Evolutionary conservation across 305 asterid species (phyloP).

Genomic region (Solanum hybrid): DNA sequence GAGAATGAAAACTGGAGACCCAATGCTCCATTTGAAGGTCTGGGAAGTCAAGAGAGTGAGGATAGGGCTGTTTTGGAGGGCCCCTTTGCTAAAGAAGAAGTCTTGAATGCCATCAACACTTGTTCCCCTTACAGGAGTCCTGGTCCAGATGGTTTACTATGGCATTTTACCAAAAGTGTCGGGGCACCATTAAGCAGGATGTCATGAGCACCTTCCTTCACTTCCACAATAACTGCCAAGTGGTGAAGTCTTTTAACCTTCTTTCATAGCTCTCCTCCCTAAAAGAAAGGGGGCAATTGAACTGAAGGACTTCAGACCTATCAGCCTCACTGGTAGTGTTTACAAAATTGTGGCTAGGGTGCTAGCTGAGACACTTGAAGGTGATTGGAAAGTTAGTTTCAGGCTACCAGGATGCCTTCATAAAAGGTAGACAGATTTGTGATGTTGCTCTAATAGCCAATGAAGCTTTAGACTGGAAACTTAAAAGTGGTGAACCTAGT

Average conservation of each 20-base stretch:
- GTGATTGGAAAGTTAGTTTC: neutral
- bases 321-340: neutral
- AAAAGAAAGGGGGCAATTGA: neutral
- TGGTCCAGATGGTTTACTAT: neutral
- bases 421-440: neutral
- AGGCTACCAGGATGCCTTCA: neutral
- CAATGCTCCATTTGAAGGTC: neutral
- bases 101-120: neutral
- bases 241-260: neutral
- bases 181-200: neutral
- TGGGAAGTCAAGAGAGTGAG: neutral
- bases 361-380: neutral
- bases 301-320: neutral
- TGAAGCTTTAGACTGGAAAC: neutral
- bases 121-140: neutral
- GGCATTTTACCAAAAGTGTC: neutral
- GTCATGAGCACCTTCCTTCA: neutral
- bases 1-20: neutral
- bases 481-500: neutral
- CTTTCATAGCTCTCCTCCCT: neutral
- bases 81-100: neutral
- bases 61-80: neutral
- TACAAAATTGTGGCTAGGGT: neutral
- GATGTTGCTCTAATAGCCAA: neutral
- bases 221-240: neutral